Conservation (phyloP, 441 rosid species). For the Capsella rubella region DNA sequence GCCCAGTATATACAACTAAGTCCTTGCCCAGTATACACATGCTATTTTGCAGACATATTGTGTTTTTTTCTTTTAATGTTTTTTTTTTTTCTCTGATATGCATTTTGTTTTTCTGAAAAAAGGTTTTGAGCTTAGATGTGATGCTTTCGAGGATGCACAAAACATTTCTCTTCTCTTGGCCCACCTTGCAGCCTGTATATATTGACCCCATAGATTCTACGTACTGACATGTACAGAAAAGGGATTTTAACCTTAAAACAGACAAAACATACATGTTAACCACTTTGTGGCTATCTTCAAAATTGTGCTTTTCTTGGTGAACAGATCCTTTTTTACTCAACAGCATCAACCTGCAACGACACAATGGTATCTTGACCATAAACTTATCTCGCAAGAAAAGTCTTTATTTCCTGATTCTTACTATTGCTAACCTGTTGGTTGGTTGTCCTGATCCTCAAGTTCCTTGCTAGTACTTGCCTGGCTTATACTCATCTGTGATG, state of each 20-base stretch:
- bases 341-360: neutral
- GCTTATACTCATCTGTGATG: slow-evolving; percentile 11
- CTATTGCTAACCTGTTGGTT: slow-evolving; percentile 20
- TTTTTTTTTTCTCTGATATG: no score
- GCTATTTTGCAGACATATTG: no score
- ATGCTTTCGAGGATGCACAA: neutral
- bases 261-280: neutral
- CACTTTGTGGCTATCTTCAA: neutral
- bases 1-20: no score
- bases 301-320: neutral
- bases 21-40: no score
- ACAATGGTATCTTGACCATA: neutral
- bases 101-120: no score
- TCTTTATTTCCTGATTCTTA: neutral
- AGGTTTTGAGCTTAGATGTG: no score
- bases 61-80: no score
- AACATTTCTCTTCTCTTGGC: neutral
- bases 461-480: slow-evolving; percentile 33
- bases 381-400: slow-evolving; percentile 10
- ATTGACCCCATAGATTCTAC: neutral
- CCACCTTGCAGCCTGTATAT: neutral
- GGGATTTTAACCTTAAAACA: neutral
- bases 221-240: neutral
- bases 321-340: neutral
- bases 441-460: slow-evolving; percentile 8